A percentile compares a stretch with the other conserved stretches of the same genome.
These are phyloP conservation scores for Phytophthora idaei DNA, from an alignment of 352 stramenopile species.

Conservation along the genomic window DNA sequence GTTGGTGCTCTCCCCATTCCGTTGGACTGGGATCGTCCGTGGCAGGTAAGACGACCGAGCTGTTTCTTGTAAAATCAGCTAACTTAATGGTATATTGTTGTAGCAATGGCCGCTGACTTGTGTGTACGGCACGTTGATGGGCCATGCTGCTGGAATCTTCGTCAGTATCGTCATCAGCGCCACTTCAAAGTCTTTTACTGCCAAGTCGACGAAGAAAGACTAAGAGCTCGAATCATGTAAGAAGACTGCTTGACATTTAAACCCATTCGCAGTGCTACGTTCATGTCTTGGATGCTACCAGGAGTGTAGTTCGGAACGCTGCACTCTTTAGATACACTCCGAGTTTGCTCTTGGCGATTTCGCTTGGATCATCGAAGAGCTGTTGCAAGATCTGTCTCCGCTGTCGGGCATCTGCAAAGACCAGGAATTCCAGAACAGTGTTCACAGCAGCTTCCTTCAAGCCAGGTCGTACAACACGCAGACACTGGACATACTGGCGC, in stretches of 20 bases:
- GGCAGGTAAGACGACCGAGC: conserved; percentile 60
- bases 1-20: conserved; percentile 81
- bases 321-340: conserved; percentile 72
- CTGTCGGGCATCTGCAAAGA: conserved; percentile 52
- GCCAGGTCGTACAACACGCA: conserved; percentile 47
- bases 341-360: conserved; percentile 80
- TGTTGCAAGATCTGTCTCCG: conserved; percentile 63
- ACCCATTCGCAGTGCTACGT: not conserved
- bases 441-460: conserved; percentile 71
- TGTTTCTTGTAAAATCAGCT: not conserved
- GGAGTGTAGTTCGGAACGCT: conserved; percentile 57
- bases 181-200: conserved; percentile 14
- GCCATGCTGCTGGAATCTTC: conserved; percentile 50
- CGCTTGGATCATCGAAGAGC: conserved; percentile 76
- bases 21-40: conserved; percentile 88
- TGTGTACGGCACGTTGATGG: conserved; percentile 70
- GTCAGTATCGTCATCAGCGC: conserved; percentile 23
- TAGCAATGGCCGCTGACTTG: conserved; percentile 89
- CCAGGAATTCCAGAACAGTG: conserved; percentile 70
- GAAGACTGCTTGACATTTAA: not conserved
- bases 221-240: conserved; percentile 17
- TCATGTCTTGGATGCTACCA: conserved; percentile 30
- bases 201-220: conserved; percentile 30
- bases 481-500: conserved; percentile 54
- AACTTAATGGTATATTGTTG: not conserved